These are phyloP conservation scores for Multifurca ochricompacta DNA, from an alignment of 768 basidiomycete species.

Conservation along the genomic window DNA sequence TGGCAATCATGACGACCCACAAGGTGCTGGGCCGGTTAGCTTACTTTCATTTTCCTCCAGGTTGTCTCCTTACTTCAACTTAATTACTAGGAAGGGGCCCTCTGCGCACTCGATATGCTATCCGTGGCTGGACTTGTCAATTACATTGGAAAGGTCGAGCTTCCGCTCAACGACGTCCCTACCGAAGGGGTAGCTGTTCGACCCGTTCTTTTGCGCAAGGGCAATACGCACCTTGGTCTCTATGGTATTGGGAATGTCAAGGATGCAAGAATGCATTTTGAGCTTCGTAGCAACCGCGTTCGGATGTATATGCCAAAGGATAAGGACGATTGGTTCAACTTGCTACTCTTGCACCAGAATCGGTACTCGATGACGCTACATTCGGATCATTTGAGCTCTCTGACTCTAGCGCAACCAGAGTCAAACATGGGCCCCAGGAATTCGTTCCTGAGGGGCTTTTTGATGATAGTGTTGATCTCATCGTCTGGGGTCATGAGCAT, in stretches of 20 bases:
- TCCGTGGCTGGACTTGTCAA: slow-evolving; percentile 92
- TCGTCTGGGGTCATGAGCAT: slow-evolving; percentile 99
- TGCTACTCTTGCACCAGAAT: slow-evolving; percentile 92
- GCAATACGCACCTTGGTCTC: slow-evolving; percentile 76
- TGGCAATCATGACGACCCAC: slow-evolving; percentile 98
- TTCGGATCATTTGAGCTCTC: neutral
- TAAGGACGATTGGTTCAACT: slow-evolving; percentile 91
- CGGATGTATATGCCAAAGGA: slow-evolving; percentile 94
- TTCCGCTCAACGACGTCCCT: slow-evolving; percentile 65
- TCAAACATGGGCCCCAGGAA: slow-evolving; percentile 90
- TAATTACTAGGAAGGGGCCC: slow-evolving; percentile 70
- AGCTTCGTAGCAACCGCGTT: slow-evolving; percentile 87
- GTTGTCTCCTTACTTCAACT: neutral
- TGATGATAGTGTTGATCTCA: slow-evolving; percentile 87
- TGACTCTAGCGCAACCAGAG: slow-evolving; percentile 39
- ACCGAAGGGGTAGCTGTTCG: slow-evolving; percentile 77
- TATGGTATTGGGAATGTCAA: slow-evolving; percentile 97
- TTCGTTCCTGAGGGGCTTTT: slow-evolving; percentile 96
- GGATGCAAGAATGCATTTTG: slow-evolving; percentile 94
- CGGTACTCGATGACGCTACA: slow-evolving; percentile 43
- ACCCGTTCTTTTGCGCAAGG: slow-evolving; percentile 88
- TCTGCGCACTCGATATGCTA: slow-evolving; percentile 91
- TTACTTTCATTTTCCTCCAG: neutral
- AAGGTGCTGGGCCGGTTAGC: slow-evolving; percentile 85
- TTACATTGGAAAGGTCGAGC: slow-evolving; percentile 95